These are phyloP conservation scores for Aplosporella prunicola DNA, from an alignment of 2,329 filamentous ascomycete species.

Conservation along the genomic window DNA sequence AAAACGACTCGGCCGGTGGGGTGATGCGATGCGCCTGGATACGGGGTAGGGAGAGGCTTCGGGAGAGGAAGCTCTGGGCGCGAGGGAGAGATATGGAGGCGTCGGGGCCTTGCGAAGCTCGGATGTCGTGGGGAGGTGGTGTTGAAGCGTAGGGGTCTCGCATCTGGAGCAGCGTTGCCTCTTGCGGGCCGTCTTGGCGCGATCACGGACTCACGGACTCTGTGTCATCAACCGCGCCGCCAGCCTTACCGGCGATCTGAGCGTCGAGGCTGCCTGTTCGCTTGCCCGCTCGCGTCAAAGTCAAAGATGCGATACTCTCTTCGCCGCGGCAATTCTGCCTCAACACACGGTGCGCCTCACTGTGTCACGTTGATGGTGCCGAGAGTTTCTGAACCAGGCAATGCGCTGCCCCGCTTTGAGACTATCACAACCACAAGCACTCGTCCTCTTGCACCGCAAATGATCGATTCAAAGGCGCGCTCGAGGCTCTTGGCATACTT, in stretches of 20 bases:
- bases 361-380: no score
- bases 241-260: slow-evolving; percentile 12
- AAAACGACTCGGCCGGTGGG: slow-evolving; percentile 8
- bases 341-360: background rate
- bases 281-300: background rate
- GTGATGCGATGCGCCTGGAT: slow-evolving; percentile 2
- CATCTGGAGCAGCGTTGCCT: slow-evolving; percentile 9
- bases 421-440: background rate
- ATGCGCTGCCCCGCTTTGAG: background rate
- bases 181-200: slow-evolving; percentile 1
- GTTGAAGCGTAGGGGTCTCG: slow-evolving; percentile 11
- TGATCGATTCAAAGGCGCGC: background rate
- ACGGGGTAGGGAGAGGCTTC: slow-evolving; percentile 2
- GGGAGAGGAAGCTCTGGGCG: slow-evolving; percentile 9
- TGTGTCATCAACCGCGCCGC: slow-evolving; percentile 1
- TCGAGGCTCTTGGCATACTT: slow-evolving; percentile 10
- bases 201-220: background rate
- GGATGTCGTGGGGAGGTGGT: slow-evolving; percentile 1
- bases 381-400: no score
- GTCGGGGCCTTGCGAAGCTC: slow-evolving; percentile 10
- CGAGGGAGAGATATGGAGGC: slow-evolving; percentile 5
- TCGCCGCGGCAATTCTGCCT: background rate
- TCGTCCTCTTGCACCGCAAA: background rate
- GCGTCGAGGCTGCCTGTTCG: slow-evolving; percentile 1
- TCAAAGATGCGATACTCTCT: no score